Evolutionary conservation across 1,284 basidiomycete species (phyloP).

Genomic region (Naganishia albida): DNA sequence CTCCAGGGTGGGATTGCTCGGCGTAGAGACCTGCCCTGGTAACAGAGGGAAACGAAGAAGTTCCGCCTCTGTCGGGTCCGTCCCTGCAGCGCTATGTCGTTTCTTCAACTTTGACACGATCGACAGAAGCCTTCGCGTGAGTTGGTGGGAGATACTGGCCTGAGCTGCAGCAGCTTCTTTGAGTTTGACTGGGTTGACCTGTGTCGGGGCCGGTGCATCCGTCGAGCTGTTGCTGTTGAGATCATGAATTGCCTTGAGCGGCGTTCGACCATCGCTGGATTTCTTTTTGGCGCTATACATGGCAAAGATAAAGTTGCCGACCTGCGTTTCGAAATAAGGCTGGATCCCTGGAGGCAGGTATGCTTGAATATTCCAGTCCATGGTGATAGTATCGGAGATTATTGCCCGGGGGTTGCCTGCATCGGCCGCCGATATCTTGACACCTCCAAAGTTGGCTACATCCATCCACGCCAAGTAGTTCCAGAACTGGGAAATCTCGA

Average conservation of each 20-base stretch:
- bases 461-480: constrained; percentile 97
- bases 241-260: constrained; percentile 73
- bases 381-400: constrained; percentile 66
- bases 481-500: constrained; percentile 87
- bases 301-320: constrained; percentile 84
- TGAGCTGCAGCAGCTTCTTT: constrained; percentile 69
- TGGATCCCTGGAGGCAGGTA: constrained; percentile 88
- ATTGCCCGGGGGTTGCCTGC: constrained; percentile 44
- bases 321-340: constrained; percentile 69
- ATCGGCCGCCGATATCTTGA: constrained; percentile 69
- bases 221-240: constrained; percentile 48
- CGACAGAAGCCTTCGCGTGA: constrained; percentile 80
- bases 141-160: constrained; percentile 73
- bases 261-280: constrained; percentile 62
- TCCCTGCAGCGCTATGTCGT: constrained; percentile 62
- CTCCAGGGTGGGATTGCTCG: constrained; percentile 78
- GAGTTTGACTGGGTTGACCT: constrained; percentile 66
- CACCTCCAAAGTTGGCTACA: constrained; percentile 85
- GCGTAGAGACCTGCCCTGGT: constrained; percentile 77
- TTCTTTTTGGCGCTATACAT: constrained; percentile 75
- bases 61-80: constrained; percentile 60
- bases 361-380: constrained; percentile 92
- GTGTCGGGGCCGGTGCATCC: constrained; percentile 54
- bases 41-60: constrained; percentile 79
- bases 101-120: constrained; percentile 69